Evolutionary conservation across 148 eudicot genomes (phyloP).

Genomic region (Vaccinium corymbosum): DNA sequence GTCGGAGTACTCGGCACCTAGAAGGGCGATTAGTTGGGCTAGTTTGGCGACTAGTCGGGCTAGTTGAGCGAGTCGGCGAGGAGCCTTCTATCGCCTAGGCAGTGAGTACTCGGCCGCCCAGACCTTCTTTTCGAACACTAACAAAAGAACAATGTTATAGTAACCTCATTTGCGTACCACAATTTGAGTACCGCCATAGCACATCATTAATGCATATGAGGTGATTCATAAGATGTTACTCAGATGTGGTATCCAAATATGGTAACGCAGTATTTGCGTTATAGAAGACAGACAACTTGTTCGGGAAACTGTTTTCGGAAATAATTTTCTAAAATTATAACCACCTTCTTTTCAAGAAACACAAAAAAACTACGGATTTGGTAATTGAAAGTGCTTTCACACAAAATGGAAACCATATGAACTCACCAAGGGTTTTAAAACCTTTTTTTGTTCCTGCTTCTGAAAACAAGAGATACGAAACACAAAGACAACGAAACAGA

Average conservation of each 20-base stretch:
- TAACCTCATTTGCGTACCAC: background rate
- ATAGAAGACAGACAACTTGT: background rate
- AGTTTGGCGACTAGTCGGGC: no score
- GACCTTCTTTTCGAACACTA: background rate
- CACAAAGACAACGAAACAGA: background rate
- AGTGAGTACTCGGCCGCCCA: no score
- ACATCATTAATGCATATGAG: background rate
- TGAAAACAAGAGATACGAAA: background rate
- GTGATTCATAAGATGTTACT: background rate
- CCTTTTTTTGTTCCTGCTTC: background rate
- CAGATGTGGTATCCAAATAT: background rate
- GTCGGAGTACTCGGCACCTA: no score
- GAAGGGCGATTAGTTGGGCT: no score
- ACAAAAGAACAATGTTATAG: background rate
- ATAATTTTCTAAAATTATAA: background rate
- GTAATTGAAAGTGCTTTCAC: background rate
- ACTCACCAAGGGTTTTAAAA: background rate
- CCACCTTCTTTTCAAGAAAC: background rate
- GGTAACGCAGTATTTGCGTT: background rate
- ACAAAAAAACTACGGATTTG: no score
- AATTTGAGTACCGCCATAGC: background rate
- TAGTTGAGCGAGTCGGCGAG: no score
- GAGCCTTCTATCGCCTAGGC: no score
- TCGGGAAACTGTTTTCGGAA: background rate
- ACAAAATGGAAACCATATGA: background rate